Conservation (phyloP, 148 eudicot genomes). For the Nepenthes mirabilis region DNA sequence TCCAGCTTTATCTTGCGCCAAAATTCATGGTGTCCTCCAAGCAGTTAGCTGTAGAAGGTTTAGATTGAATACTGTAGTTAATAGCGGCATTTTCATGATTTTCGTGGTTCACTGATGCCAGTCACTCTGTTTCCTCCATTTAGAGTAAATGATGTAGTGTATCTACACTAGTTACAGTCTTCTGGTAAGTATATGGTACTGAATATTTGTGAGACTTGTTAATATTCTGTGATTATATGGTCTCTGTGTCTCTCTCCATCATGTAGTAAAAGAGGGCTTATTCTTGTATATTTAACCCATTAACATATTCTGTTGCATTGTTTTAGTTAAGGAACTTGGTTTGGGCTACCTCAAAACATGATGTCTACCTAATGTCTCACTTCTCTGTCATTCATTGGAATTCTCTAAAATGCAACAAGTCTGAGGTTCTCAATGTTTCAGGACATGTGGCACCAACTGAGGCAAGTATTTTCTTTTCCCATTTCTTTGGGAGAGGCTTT, state of each 20-base stretch:
- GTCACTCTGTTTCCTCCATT: no score
- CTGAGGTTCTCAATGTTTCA: constrained; percentile 69
- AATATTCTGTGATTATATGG: no score
- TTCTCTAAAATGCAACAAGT: constrained; percentile 33
- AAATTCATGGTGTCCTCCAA: no score
- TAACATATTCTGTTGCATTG: not conserved
- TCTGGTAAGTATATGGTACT: no score
- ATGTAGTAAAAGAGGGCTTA: not conserved
- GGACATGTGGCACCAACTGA: constrained; percentile 84
- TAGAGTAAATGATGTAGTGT: no score
- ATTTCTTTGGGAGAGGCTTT: not conserved
- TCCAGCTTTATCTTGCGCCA: no score
- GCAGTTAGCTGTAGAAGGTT: no score
- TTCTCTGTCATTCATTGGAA: constrained; percentile 47
- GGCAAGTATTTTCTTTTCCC: constrained; percentile 21
- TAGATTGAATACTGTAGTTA: no score
- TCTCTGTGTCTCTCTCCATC: not conserved
- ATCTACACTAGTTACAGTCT: no score
- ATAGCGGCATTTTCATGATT: no score
- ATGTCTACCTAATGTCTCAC: constrained; percentile 76
- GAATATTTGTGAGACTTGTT: no score
- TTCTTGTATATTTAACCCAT: not conserved
- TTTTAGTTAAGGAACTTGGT: constrained; percentile 86
- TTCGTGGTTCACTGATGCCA: no score
- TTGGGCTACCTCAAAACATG: constrained; percentile 88